These are phyloP conservation scores for Physcomitrium patens DNA, from an alignment of 225 moss, liverwort and hornwort species.

Conservation along the genomic window DNA sequence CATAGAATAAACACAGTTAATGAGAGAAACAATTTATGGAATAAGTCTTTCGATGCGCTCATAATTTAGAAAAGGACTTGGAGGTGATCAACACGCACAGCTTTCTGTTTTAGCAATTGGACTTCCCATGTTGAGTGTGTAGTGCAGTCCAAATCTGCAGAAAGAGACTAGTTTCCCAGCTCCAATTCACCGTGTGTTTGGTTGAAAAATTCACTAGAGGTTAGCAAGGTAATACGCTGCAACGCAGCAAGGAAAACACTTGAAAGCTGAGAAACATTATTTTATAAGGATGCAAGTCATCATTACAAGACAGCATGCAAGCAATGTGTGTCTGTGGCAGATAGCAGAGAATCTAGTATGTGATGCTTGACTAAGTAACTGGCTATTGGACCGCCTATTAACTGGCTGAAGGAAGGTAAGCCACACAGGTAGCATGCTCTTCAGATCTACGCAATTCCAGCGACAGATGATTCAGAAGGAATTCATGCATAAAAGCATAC, in stretches of 20 bases:
- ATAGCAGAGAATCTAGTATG: background rate
- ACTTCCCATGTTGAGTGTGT: too few species aligned
- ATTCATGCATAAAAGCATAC: background rate
- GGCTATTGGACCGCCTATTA: background rate
- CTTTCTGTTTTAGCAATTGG: too few species aligned
- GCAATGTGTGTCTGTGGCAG: constrained; percentile 1
- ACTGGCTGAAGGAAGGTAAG: constrained; percentile 14
- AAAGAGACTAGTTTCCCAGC: too few species aligned
- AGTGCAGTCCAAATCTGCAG: too few species aligned
- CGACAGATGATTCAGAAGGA: background rate
- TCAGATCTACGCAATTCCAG: background rate
- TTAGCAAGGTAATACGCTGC: too few species aligned
- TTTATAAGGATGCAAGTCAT: background rate
- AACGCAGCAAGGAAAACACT: background rate
- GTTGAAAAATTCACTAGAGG: too few species aligned
- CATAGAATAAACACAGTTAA: too few species aligned
- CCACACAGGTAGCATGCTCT: constrained; percentile 18
- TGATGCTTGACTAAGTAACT: constrained; percentile 18
- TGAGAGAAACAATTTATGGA: too few species aligned
- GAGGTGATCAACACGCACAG: too few species aligned
- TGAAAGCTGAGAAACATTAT: background rate
- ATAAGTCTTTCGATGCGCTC: too few species aligned
- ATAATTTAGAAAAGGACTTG: too few species aligned
- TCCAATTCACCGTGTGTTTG: too few species aligned
- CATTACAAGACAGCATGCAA: constrained; percentile 8